Percentiles rank a stretch among this genome's conserved stretches.
Evolutionary conservation across 495 filamentous ascomycete genomes (phyloP).

Genomic region (Viridothelium virens): DNA sequence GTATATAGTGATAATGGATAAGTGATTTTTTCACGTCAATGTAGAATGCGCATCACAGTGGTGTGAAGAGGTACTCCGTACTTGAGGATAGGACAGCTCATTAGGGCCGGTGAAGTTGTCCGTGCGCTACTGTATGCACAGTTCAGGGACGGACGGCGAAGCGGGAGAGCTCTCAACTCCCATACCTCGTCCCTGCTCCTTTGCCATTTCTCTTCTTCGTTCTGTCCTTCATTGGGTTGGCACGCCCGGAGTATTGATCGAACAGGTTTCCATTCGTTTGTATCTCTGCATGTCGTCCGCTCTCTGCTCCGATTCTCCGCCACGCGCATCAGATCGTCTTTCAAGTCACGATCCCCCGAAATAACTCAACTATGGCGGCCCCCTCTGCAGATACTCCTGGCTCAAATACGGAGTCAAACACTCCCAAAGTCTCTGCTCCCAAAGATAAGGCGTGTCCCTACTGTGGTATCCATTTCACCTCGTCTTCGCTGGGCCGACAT

Average conservation of each 20-base stretch:
- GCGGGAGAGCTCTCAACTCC: not conserved
- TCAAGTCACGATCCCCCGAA: not conserved
- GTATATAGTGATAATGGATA: not conserved
- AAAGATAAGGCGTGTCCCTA: constrained; percentile 84
- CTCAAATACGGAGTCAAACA: constrained; percentile 6
- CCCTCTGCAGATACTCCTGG: constrained; percentile 11
- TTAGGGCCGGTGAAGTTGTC: not conserved
- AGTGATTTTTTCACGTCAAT: not conserved
- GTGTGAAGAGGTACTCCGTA: not conserved
- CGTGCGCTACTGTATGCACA: constrained; percentile 1
- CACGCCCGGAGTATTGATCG: not conserved
- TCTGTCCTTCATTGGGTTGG: not conserved
- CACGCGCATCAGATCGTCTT: not conserved
- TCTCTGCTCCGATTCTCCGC: not conserved
- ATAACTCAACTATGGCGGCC: not conserved
- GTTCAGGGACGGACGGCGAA: not conserved
- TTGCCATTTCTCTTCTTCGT: not conserved
- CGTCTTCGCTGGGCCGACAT: constrained; percentile 86
- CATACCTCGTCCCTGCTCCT: not conserved
- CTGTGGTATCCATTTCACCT: constrained; percentile 79
- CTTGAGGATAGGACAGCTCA: not conserved
- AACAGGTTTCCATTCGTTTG: not conserved
- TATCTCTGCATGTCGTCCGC: not conserved
- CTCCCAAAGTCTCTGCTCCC: constrained; percentile 37
- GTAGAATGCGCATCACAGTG: too few species aligned